Evolutionary conservation across 163 green algal species (phyloP).

Genomic region (Scenedesmus sp.): DNA sequence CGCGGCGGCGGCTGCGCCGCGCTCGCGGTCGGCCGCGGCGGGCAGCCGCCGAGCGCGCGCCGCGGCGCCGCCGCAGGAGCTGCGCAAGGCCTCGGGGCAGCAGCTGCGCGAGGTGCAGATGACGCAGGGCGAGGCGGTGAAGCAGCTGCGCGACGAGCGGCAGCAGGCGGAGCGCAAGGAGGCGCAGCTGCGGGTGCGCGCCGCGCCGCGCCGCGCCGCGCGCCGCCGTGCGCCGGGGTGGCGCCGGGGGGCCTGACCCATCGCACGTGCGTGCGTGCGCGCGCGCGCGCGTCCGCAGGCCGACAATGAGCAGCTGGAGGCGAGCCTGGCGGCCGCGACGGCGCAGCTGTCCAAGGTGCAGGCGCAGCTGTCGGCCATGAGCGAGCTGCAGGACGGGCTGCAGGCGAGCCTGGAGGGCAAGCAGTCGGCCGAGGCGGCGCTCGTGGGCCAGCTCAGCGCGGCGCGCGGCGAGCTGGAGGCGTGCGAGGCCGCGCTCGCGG

Average conservation of each 20-base stretch:
- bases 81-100: constrained; percentile 61
- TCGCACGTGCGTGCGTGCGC: background rate
- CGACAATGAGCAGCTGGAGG: constrained; percentile 48
- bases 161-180: constrained; percentile 45
- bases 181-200: constrained; percentile 49
- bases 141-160: constrained; percentile 62
- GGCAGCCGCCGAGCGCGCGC: background rate
- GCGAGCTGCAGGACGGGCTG: constrained; percentile 28
- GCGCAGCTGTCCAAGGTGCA: constrained; percentile 43
- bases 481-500: constrained; percentile 6
- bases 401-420: constrained; percentile 47
- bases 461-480: background rate
- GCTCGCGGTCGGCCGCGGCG: no score
- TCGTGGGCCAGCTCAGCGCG: constrained; percentile 26
- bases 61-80: constrained; percentile 46
- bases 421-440: constrained; percentile 39
- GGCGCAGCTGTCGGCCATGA: constrained; percentile 5
- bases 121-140: constrained; percentile 65
- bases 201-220: no score
- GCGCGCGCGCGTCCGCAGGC: background rate
- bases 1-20: no score
- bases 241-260: no score
- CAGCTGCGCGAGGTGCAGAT: constrained; percentile 67
- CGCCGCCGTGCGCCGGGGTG: no score
- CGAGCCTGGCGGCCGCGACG: constrained; percentile 27